phyloP scores from a whole-genome alignment of 176 grass and related monocot species.

The Pharus latifolius region DNA sequence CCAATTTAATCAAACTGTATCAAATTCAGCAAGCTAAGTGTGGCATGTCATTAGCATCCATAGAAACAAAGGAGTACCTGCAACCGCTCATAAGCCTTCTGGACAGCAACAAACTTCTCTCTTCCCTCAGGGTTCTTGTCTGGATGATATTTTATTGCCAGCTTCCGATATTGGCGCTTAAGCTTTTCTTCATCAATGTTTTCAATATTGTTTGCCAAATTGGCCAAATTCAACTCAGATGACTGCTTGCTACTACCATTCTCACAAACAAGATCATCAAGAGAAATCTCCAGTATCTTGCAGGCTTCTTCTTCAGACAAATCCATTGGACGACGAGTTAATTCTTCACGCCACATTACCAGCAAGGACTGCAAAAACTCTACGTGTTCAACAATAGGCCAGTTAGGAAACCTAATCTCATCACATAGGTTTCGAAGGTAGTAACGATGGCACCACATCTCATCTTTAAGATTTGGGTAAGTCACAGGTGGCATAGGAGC shows the following conservation, averaged over 20 bases:
- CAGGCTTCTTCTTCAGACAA: slow-evolving; percentile 97
- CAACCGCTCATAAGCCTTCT: slow-evolving; percentile 98
- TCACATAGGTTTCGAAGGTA: slow-evolving; percentile 96
- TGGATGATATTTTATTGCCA: slow-evolving; percentile 98
- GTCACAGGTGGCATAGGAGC: slow-evolving; percentile 99
- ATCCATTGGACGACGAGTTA: slow-evolving; percentile 98
- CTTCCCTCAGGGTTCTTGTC: slow-evolving; percentile 99
- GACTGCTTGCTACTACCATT: slow-evolving; percentile 36
- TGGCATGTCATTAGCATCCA: background rate
- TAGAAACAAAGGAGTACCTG: slow-evolving; percentile 52
- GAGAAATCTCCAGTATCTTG: slow-evolving; percentile 91
- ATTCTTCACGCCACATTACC: slow-evolving; percentile 98
- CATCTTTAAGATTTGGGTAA: slow-evolving; percentile 90
- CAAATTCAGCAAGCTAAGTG: background rate
- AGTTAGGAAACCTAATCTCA: slow-evolving; percentile 97
- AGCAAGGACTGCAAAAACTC: slow-evolving; percentile 95
- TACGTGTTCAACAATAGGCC: slow-evolving; percentile 97
- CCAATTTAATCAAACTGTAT: background rate
- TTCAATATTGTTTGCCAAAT: slow-evolving; percentile 45
- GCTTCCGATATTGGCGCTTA: slow-evolving; percentile 93
- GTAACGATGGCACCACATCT: slow-evolving; percentile 99
- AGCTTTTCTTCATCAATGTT: slow-evolving; percentile 99
- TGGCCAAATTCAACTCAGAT: slow-evolving; percentile 22
- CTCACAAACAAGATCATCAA: slow-evolving; percentile 79
- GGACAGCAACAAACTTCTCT: slow-evolving; percentile 96